Conservation (phyloP, 805 yeast species). For the Metschnikowia amazonensis region DNA sequence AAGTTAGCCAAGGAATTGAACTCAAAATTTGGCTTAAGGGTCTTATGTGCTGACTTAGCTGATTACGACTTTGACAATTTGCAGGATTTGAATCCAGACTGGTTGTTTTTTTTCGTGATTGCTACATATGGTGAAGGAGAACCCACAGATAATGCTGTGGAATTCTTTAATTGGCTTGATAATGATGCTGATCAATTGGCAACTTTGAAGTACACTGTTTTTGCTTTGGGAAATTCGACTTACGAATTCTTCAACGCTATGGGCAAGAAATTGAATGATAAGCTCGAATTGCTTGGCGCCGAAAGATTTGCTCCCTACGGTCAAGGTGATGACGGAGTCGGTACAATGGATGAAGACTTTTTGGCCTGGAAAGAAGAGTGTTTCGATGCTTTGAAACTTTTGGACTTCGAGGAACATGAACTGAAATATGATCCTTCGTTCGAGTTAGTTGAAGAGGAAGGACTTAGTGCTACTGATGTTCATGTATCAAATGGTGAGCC, state of each 20-base stretch:
- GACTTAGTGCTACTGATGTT: slow-evolving; percentile 25
- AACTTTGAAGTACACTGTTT: slow-evolving; percentile 64
- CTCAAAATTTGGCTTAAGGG: slow-evolving; percentile 72
- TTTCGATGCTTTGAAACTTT: slow-evolving; percentile 60
- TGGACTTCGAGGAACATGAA: slow-evolving; percentile 76
- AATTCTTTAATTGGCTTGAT: slow-evolving; percentile 67
- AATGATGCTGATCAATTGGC: slow-evolving; percentile 50
- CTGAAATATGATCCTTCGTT: slow-evolving; percentile 71
- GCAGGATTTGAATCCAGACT: slow-evolving; percentile 55
- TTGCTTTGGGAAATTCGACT: slow-evolving; percentile 93
- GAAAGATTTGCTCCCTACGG: slow-evolving; percentile 72
- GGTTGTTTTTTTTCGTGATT: slow-evolving; percentile 60
- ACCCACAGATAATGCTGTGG: slow-evolving; percentile 91
- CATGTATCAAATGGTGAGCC: slow-evolving; percentile 74
- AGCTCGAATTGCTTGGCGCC: slow-evolving; percentile 64
- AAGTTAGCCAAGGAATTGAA: slow-evolving; percentile 86
- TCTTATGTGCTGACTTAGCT: slow-evolving; percentile 84
- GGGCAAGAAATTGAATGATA: slow-evolving; percentile 56
- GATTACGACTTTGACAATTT: slow-evolving; percentile 82
- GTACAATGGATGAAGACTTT: slow-evolving; percentile 92
- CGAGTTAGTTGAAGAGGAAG: slow-evolving; percentile 37
- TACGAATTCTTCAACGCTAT: slow-evolving; percentile 89
- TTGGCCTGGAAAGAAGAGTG: slow-evolving; percentile 85
- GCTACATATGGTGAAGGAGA: slow-evolving; percentile 99
- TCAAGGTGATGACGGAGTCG: slow-evolving; percentile 92